These are phyloP conservation scores for Fusarium avenaceum DNA, from an alignment of 2,329 filamentous ascomycete species.

Conservation along the genomic window DNA sequence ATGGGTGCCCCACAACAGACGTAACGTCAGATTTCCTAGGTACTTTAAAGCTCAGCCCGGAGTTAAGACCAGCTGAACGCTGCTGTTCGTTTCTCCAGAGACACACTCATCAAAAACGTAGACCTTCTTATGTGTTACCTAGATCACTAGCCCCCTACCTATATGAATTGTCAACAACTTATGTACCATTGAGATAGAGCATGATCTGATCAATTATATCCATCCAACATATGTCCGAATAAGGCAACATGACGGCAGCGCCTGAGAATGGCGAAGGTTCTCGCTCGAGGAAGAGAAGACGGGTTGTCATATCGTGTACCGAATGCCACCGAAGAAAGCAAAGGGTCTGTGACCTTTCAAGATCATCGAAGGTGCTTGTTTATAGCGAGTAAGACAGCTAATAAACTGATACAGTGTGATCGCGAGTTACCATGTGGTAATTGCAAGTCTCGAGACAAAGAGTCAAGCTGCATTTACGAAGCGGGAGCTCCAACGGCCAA, in stretches of 20 bases:
- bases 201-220: too few relatives aligned
- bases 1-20: conserved; percentile 7
- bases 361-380: too few relatives aligned
- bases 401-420: conserved; percentile 63
- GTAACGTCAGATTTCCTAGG: conserved; percentile 8
- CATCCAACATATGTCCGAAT: background rate
- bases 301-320: conserved; percentile 73
- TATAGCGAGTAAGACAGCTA: background rate
- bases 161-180: background rate
- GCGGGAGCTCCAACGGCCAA: conserved; percentile 61
- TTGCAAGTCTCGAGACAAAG: conserved; percentile 69
- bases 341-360: conserved; percentile 57
- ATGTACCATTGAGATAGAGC: background rate
- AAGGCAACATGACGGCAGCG: conserved; percentile 23
- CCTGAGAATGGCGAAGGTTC: conserved; percentile 10
- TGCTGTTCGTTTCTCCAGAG: background rate
- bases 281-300: conserved; percentile 65
- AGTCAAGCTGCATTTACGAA: conserved; percentile 69
- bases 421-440: conserved; percentile 71
- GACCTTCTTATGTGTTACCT: background rate
- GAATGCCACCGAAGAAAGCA: conserved; percentile 76
- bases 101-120: background rate
- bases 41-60: conserved; percentile 14
- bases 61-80: conserved; percentile 16
- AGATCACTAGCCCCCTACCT: background rate